These are phyloP conservation scores for Crithidia mellificae DNA, from an alignment of 208 protist genomes.

Conservation along the genomic window DNA sequence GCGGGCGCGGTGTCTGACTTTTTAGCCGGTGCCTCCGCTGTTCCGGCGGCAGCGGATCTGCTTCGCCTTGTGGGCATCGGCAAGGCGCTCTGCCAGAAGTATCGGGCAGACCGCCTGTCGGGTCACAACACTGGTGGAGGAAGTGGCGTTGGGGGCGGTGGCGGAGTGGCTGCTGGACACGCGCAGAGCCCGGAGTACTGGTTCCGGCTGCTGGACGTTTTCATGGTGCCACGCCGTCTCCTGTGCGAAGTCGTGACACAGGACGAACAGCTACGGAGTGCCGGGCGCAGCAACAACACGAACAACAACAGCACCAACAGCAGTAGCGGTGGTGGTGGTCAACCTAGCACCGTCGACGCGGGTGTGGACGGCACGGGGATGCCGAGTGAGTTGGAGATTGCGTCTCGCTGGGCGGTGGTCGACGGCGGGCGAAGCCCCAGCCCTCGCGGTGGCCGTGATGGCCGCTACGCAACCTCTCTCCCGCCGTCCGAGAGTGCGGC, in stretches of 20 bases:
- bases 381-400: constrained; percentile 10
- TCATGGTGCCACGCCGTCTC: constrained; percentile 54
- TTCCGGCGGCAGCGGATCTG: constrained; percentile 21
- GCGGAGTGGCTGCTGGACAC: not conserved
- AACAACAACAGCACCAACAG: no score
- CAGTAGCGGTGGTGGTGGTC: not conserved
- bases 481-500: not conserved
- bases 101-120: constrained; percentile 21
- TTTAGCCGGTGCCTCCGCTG: not conserved
- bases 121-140: constrained; percentile 9
- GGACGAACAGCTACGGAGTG: constrained; percentile 16
- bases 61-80: constrained; percentile 46
- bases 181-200: constrained; percentile 34
- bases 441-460: not conserved
- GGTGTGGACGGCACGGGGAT: constrained; percentile 11
- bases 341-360: not conserved
- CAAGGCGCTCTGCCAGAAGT: constrained; percentile 49
- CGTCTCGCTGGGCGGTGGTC: not conserved
- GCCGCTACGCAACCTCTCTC: not conserved
- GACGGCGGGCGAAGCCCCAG: not conserved
- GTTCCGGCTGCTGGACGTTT: constrained; percentile 68
- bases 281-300: no score
- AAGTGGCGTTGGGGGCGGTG: not conserved
- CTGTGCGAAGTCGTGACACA: constrained; percentile 28
- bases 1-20: not conserved